Percentiles rank a stretch among this genome's conserved stretches.
These are phyloP conservation scores for Fusarium equiseti DNA, from an alignment of 2,329 filamentous ascomycete species.

Conservation along the genomic window DNA sequence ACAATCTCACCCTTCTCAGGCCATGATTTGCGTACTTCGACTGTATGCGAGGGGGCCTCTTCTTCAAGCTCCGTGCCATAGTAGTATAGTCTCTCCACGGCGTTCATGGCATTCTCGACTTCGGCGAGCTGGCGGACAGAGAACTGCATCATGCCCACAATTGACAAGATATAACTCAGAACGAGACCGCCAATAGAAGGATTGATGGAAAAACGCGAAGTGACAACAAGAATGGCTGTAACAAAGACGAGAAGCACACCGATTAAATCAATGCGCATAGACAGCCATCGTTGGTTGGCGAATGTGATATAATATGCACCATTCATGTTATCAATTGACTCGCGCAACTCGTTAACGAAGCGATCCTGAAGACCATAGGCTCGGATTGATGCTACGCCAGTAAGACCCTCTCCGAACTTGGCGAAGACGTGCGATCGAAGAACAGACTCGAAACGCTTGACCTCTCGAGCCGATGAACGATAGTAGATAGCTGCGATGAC, in stretches of 20 bases:
- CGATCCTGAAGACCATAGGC: conserved; percentile 86
- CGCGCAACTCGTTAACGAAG: conserved; percentile 77
- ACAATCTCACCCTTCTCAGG: conserved; percentile 86
- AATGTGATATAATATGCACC: conserved; percentile 95
- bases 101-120: conserved; percentile 98
- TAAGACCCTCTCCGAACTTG: conserved; percentile 89
- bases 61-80: conserved; percentile 90
- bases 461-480: conserved; percentile 88
- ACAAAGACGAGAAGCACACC: conserved; percentile 88
- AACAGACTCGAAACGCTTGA: conserved; percentile 93
- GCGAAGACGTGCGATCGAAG: conserved; percentile 90
- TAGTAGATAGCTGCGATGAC: conserved; percentile 88
- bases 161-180: conserved; percentile 90
- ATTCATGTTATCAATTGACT: conserved; percentile 90
- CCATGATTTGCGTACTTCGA: conserved; percentile 81
- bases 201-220: conserved; percentile 85
- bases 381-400: conserved; percentile 84
- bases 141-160: conserved; percentile 96
- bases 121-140: conserved; percentile 93
- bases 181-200: conserved; percentile 90
- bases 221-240: conserved; percentile 90
- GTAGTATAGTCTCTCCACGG: conserved; percentile 90
- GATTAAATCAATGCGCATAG: conserved; percentile 84
- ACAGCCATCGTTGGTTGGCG: conserved; percentile 94
- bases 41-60: conserved; percentile 84